phyloP scores from a whole-genome alignment of 83 land plant genomes.

The Diphasiastrum complanatum region DNA sequence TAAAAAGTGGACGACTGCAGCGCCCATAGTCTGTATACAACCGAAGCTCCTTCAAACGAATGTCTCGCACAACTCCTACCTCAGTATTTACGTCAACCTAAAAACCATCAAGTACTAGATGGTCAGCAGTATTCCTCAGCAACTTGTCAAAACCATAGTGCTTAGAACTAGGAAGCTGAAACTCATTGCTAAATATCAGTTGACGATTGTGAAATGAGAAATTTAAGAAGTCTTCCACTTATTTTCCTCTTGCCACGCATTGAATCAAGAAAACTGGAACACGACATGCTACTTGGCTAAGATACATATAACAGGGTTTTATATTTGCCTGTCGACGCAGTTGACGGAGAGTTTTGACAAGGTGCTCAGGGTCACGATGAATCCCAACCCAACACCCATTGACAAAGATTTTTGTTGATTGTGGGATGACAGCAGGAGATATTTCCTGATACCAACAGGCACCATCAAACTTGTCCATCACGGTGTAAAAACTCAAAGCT shows the following conservation, averaged over 20 bases:
- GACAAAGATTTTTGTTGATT: slow-evolving; percentile 95
- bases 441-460: slow-evolving; percentile 60
- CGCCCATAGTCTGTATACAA: slow-evolving; percentile 98
- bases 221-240: too few relatives aligned
- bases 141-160: neutral
- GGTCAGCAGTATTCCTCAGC: too few relatives aligned
- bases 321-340: slow-evolving; percentile 71
- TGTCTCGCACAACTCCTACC: slow-evolving; percentile 95
- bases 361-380: slow-evolving; percentile 92
- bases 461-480: neutral
- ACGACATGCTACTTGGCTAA: too few relatives aligned
- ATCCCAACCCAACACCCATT: slow-evolving; percentile 99
- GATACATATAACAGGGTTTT: too few relatives aligned
- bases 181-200: too few relatives aligned
- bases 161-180: too few relatives aligned
- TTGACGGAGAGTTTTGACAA: slow-evolving; percentile 81
- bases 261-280: too few relatives aligned
- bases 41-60: slow-evolving; percentile 80
- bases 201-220: too few relatives aligned
- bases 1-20: slow-evolving; percentile 97
- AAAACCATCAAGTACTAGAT: neutral
- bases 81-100: slow-evolving; percentile 99
- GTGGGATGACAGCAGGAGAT: slow-evolving; percentile 96
- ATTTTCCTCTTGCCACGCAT: too few relatives aligned
- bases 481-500: neutral